Conservation (phyloP, 2,329 filamentous ascomycete species). For the Fusarium sp. region DNA sequence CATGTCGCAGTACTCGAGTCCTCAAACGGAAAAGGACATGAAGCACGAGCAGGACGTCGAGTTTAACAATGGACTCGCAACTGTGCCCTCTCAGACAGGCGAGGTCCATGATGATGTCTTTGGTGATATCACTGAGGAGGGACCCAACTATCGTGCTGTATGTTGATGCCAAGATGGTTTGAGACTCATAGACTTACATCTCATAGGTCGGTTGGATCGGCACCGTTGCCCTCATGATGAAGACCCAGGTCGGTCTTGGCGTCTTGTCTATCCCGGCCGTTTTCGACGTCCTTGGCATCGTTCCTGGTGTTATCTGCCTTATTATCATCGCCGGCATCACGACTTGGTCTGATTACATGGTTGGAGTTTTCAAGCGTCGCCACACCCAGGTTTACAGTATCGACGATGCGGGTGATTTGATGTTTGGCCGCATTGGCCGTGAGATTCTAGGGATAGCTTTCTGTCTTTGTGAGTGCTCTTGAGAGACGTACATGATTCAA, state of each 20-base stretch:
- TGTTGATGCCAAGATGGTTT: constrained; percentile 2
- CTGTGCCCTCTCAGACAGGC: constrained; percentile 6
- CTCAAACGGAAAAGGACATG: constrained; percentile 28
- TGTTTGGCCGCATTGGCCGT: constrained; percentile 61
- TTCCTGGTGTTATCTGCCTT: constrained; percentile 61
- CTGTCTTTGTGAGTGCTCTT: constrained; percentile 48
- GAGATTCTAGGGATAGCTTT: constrained; percentile 55
- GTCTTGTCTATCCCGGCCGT: constrained; percentile 62
- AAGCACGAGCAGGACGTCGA: constrained; percentile 27
- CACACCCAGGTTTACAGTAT: constrained; percentile 66
- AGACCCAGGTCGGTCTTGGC: constrained; percentile 59
- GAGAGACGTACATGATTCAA: fast-evolving
- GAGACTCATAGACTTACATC: not conserved
- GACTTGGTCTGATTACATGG: constrained; percentile 62
- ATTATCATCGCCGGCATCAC: constrained; percentile 57
- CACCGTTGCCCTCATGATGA: constrained; percentile 60
- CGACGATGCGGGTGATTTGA: constrained; percentile 62
- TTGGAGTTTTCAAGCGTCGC: constrained; percentile 63
- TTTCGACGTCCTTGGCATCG: constrained; percentile 60
- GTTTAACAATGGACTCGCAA: not conserved
- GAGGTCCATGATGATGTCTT: constrained; percentile 47
- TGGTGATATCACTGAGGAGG: constrained; percentile 46
- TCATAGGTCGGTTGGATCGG: constrained; percentile 57
- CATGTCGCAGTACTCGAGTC: constrained; percentile 30
- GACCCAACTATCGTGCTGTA: constrained; percentile 49